These are phyloP conservation scores for Hydnum rufescens DNA, from an alignment of 768 basidiomycete genomes.

Conservation along the genomic window DNA sequence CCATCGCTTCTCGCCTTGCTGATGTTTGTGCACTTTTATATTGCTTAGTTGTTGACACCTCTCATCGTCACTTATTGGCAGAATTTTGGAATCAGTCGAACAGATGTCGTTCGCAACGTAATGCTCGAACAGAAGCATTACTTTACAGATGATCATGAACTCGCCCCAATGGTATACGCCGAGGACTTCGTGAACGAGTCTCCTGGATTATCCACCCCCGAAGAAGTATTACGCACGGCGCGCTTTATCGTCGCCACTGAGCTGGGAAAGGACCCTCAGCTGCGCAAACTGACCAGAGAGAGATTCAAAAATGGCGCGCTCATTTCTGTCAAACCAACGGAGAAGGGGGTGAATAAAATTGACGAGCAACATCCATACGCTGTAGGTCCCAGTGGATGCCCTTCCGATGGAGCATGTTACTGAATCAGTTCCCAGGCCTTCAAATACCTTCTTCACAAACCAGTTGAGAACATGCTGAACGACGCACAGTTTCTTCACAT, in stretches of 20 bases:
- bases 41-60: neutral
- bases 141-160: conserved; percentile 63
- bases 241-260: conserved; percentile 77
- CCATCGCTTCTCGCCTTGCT: conserved; percentile 54
- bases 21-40: conserved; percentile 30
- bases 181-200: conserved; percentile 54
- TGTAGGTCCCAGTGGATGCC: conserved; percentile 16
- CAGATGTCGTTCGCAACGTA: conserved; percentile 76
- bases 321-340: conserved; percentile 69
- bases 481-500: conserved; percentile 77
- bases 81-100: conserved; percentile 70
- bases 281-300: conserved; percentile 58
- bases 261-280: conserved; percentile 77
- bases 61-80: conserved; percentile 17
- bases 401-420: neutral
- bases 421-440: conserved; percentile 40
- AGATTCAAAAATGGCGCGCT: conserved; percentile 55
- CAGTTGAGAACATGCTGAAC: conserved; percentile 44
- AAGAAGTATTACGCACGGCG: conserved; percentile 52
- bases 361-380: conserved; percentile 28
- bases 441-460: conserved; percentile 80
- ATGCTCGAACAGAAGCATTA: conserved; percentile 22
- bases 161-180: conserved; percentile 61
- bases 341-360: conserved; percentile 41
- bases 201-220: conserved; percentile 31